These are phyloP conservation scores for Lotus japonicus DNA, from an alignment of 306 rosid genomes.

Conservation along the genomic window DNA sequence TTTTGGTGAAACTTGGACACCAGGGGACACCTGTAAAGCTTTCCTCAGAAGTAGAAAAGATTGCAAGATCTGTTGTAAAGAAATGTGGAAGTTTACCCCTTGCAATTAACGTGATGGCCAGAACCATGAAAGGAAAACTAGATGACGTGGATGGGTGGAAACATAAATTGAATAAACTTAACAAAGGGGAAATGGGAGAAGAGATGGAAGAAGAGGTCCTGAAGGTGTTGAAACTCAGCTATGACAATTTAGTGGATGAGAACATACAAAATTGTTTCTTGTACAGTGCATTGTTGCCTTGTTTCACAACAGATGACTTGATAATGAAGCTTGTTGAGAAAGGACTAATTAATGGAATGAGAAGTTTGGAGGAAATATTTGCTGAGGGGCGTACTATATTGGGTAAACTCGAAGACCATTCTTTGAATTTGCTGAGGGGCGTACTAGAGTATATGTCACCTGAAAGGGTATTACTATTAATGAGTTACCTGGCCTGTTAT, in stretches of 20 bases:
- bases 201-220: slow-evolving; percentile 22
- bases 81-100: not conserved
- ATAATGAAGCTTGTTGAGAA: not conserved
- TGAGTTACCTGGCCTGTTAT: not conserved
- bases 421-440: not conserved
- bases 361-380: not conserved
- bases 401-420: not conserved
- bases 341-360: not conserved
- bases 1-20: not conserved
- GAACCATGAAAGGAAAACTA: not conserved
- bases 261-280: slow-evolving; percentile 13
- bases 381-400: not conserved
- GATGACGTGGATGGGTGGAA: not conserved
- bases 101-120: slow-evolving; percentile 8
- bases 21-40: not conserved
- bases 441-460: too few species aligned
- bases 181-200: not conserved
- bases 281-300: not conserved
- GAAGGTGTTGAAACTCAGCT: slow-evolving; percentile 15
- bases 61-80: not conserved
- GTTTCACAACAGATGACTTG: not conserved
- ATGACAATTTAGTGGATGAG: not conserved
- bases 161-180: not conserved
- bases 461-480: too few species aligned
- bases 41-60: not conserved